Percentiles rank a stretch among this genome's conserved stretches.
Conservation (phyloP, 78 protist genomes). For the slime mould (Dictyostelium discoideum) region dicty_2.7 NC_007091.3:2659001-2659500, state of each 20-base stretch:
- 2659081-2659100: slow-evolving; percentile 34
- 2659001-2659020: slow-evolving; percentile 51
- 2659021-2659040: not conserved
- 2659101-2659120: slow-evolving; percentile 79
- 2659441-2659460: too few species aligned
- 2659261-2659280: slow-evolving; percentile 66
- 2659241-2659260: slow-evolving; percentile 78
- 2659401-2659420: not conserved
- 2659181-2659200: slow-evolving; percentile 52
- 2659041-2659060: slow-evolving; percentile 59
- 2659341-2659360: slow-evolving; percentile 65
- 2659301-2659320: slow-evolving; percentile 30
- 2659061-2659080: slow-evolving; percentile 65
- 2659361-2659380: slow-evolving; percentile 38
- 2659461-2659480: not conserved
- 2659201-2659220: slow-evolving; percentile 58
- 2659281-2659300: slow-evolving; percentile 76
- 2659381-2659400: not conserved
- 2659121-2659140: slow-evolving; percentile 77
- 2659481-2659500: not conserved
- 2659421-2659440: not conserved
- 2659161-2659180: slow-evolving; percentile 41
- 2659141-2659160: slow-evolving; percentile 24
- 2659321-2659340: not conserved
- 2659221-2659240: slow-evolving; percentile 53